Evolutionary conservation across 2,329 filamentous ascomycete species (phyloP), one percentile per base, ranked within the genome.

Genomic region (Neurospora sp.): DNA sequence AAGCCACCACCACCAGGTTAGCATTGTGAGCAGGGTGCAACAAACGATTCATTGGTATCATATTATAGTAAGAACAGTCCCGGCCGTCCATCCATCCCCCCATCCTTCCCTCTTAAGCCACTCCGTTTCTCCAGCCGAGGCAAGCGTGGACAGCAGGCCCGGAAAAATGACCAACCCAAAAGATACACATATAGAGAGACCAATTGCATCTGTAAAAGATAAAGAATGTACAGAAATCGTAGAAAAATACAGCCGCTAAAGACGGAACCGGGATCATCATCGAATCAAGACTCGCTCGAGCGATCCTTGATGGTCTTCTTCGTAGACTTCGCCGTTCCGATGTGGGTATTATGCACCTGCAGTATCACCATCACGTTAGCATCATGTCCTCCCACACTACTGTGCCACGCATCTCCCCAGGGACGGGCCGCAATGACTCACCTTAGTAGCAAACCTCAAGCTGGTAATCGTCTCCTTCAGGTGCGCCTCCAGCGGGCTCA

Each of bases 361-460:
- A 52, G 10, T 8, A 38, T 72, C 52, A 62, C 15, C 52, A 46
- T 46, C n/a, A 36, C 40, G 71, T 76, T 68, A 73, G 69, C 67
- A 66, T 11, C 36, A 41, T 65, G 19, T 74, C 67, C 75, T 71
- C 19, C 10, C 65, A 57, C 15, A 37, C 3, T 23, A 12, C 41
- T 28, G 23, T 52, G 6, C 11, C 23, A 15, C 11, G 1, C n/a
- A 28, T 15, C 6, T 28, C 11, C 67, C 1, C 71, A 71, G 52
- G 38, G 8, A 23, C n/a, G 10, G 33, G 36, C 40, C 43, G 52
- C 15, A 19, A 19, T 19, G 46, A 77, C 82, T 77, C 80, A 93
- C 93, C 86, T 97, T 98, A 40, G 92, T 96, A 17, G 96, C 96
- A 80, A 99, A 99, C 77, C 96, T 91, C 80, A 99, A 84, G 84